Evolutionary conservation across 2,329 filamentous ascomycete genomes (phyloP), one percentile per base, ranked within the genome.

Genomic region (Talaromyces piceae): DNA sequence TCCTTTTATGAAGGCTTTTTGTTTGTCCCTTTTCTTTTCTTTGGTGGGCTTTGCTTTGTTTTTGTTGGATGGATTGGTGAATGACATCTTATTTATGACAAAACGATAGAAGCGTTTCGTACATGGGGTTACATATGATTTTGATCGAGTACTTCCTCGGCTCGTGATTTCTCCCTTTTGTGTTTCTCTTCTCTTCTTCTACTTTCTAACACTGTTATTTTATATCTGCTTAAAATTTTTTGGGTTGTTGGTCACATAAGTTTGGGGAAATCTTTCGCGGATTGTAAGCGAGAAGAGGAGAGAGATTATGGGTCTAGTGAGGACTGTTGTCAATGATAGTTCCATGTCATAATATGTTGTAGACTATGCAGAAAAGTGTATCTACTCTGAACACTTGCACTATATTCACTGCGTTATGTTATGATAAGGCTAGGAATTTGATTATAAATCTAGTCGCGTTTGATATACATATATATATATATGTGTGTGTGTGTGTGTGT

Each of bases 301-400:
- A n/a, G n/a, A n/a, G n/a, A n/a, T n/a, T n/a, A n/a, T n/a, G n/a
- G n/a, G 25, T 18, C 20, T 37, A 37, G 20, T 37, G 33, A n/a
- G n/a, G n/a, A n/a, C n/a, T n/a, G 16, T 37, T 20, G 33, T 37
- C 33, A 18, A 43, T 43, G 39, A 23, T 22, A 30, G n/a, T 43
- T 43, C 25, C 39, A 43, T 43, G 20, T 43, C 39, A 43, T 25
- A 43, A 43, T 43, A 43, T 43, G 39, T n/a, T n/a, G n/a, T 43
- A 43, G 7, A 43, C 23, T 43, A 43, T 43, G 39, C 39, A 43
- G 39, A 11, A 43, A 43, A 41, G 11, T 23, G 23, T 25, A 22
- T 12, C n/a, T 43, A 25, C 25, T 43, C n/a, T 25, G 39, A 25
- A 43, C 22, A 30, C 7, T 13, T 13, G 28, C 13, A 30, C 13